Conservation (phyloP, 345 rosid genomes). For the Excoecaria agallocha region DNA sequence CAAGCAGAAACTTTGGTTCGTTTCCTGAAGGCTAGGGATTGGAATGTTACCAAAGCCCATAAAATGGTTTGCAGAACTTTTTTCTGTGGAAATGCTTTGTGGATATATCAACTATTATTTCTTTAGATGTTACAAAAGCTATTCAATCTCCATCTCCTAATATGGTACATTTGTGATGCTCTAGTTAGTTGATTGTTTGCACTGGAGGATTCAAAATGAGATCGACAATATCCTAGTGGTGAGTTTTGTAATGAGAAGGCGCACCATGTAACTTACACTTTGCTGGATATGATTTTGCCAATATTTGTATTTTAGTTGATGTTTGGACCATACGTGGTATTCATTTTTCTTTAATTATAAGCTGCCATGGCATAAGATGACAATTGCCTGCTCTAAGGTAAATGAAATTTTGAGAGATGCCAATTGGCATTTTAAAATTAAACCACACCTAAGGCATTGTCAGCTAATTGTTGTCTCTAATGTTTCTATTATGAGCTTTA, state of each 20-base stretch:
- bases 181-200: conserved; percentile 81
- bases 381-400: not conserved
- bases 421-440: not conserved
- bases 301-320: not conserved
- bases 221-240: conserved; percentile 76
- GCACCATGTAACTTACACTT: not conserved
- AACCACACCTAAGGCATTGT: not conserved
- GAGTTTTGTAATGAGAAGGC: conserved; percentile 26
- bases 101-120: not conserved
- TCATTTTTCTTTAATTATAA: not conserved
- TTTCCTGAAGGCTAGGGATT: conserved; percentile 90
- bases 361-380: not conserved
- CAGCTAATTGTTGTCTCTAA: not conserved
- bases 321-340: not conserved
- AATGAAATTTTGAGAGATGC: not conserved
- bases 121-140: not conserved
- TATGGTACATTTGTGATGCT: conserved; percentile 23
- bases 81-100: conserved; percentile 2
- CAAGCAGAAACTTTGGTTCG: conserved; percentile 63
- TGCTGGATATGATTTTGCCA: not conserved
- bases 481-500: not conserved
- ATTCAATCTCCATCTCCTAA: conserved; percentile 19
- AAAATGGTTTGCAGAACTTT: conserved; percentile 59
- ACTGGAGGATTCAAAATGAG: conserved; percentile 83
- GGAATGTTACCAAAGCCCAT: conserved; percentile 82